A percentile compares a stretch with the other conserved stretches of the same genome.
Evolutionary conservation across 2,329 filamentous ascomycete genomes (phyloP).

Genomic region (Fusarium cyanostomum): DNA sequence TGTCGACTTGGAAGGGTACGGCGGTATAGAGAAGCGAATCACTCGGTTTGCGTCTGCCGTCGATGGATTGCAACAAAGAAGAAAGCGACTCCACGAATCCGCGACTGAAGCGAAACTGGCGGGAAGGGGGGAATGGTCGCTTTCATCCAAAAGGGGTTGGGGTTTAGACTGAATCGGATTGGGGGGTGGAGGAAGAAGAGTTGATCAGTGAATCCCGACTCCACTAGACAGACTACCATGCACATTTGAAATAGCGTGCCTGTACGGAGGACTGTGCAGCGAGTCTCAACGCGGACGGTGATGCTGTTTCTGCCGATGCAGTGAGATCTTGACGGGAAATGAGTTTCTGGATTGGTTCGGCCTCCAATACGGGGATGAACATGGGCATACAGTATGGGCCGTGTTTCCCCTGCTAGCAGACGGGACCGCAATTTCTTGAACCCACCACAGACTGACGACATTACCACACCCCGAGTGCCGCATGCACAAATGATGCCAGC

Average conservation of each 20-base stretch:
- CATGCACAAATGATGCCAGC: neutral
- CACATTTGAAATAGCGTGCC: too few species aligned
- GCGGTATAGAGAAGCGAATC: too few species aligned
- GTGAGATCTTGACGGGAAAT: slow-evolving; percentile 40
- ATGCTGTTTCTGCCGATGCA: slow-evolving; percentile 3
- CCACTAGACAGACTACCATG: slow-evolving; percentile 17
- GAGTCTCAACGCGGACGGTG: neutral
- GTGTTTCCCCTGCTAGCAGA: slow-evolving; percentile 36
- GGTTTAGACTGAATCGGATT: slow-evolving; percentile 33
- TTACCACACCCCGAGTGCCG: neutral
- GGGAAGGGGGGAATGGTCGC: slow-evolving; percentile 17
- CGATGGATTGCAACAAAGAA: slow-evolving; percentile 9
- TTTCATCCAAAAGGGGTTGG: slow-evolving; percentile 40
- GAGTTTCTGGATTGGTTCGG: slow-evolving; percentile 29
- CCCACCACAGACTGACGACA: slow-evolving; percentile 35
- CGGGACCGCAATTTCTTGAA: slow-evolving; percentile 40
- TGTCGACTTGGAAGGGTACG: neutral
- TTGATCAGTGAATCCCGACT: slow-evolving; percentile 18
- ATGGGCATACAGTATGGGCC: slow-evolving; percentile 27
- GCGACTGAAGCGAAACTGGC: slow-evolving; percentile 20
- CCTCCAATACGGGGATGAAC: slow-evolving; percentile 28
- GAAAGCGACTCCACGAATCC: slow-evolving; percentile 28
- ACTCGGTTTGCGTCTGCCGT: neutral
- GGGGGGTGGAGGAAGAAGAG: slow-evolving; percentile 15
- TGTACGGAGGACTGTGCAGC: slow-evolving; percentile 32